Evolutionary conservation across 2,329 filamentous ascomycete species (phyloP).

Genomic region (Trichoderma brevicompactum): DNA sequence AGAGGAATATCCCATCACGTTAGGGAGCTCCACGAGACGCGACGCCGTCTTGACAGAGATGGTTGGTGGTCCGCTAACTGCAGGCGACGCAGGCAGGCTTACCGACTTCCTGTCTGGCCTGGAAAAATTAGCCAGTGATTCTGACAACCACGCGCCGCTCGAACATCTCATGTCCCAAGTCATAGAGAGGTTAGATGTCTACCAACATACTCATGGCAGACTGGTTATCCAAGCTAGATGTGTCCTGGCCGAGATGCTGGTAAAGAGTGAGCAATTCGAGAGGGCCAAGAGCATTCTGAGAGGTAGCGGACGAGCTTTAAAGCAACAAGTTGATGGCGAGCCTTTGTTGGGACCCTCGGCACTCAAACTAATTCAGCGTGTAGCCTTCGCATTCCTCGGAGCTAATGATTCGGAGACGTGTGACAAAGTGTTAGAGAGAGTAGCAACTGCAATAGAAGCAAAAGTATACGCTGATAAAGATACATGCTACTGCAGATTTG

Average conservation of each 20-base stretch:
- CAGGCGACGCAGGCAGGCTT: background rate
- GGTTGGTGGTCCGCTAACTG: background rate
- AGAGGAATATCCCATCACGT: background rate
- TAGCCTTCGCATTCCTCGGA: background rate
- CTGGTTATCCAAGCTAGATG: background rate
- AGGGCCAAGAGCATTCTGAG: background rate
- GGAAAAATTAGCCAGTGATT: background rate
- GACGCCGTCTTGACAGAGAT: background rate
- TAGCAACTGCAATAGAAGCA: too few relatives aligned
- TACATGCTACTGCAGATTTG: too few relatives aligned
- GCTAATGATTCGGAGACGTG: background rate
- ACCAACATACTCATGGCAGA: background rate
- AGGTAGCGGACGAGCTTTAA: background rate
- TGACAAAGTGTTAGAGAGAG: background rate
- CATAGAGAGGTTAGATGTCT: background rate
- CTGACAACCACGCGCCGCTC: background rate
- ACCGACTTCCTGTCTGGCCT: background rate
- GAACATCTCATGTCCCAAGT: background rate
- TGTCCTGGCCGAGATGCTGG: background rate
- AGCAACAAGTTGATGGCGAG: background rate
- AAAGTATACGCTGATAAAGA: too few relatives aligned
- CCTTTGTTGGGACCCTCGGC: background rate
- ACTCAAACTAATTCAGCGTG: background rate
- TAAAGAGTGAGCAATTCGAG: too few relatives aligned
- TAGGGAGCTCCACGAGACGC: rapidly evolving